These are phyloP conservation scores for Detonula confervacea DNA, from an alignment of 352 stramenopile species.

Conservation along the genomic window DNA sequence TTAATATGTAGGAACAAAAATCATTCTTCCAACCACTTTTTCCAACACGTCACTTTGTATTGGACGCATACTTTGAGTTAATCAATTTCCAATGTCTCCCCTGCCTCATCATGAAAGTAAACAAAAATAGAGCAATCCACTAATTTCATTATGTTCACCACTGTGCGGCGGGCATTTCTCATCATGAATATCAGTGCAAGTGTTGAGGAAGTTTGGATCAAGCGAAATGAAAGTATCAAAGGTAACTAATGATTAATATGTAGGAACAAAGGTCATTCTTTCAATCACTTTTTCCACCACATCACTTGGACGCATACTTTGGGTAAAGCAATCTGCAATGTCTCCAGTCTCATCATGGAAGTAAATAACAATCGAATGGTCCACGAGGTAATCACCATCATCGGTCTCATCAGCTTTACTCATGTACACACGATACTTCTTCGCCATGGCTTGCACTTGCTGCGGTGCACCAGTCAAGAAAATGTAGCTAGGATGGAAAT, in stretches of 20 bases:
- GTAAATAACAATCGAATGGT: constrained; percentile 99
- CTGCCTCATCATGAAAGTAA: constrained; percentile 95
- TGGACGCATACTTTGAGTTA: constrained; percentile 95
- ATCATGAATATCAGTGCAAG: too few species aligned
- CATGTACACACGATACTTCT: constrained; percentile 99
- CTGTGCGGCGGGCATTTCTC: too few species aligned
- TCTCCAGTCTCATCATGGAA: constrained; percentile 94
- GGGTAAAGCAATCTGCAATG: constrained; percentile 99
- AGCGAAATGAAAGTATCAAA: too few species aligned
- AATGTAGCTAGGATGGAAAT: constrained; percentile 87
- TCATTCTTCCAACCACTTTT: constrained; percentile 89
- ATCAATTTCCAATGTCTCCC: constrained; percentile 99
- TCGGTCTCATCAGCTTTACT: constrained; percentile 94
- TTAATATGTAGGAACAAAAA: constrained; percentile 58
- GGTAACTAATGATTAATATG: constrained; percentile 32
- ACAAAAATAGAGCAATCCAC: constrained; percentile 99
- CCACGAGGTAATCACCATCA: constrained; percentile 99
- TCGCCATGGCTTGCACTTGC: constrained; percentile 95
- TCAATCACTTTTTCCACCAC: constrained; percentile 92
- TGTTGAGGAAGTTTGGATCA: too few species aligned
- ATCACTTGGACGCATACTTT: constrained; percentile 93
- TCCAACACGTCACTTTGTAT: constrained; percentile 94
- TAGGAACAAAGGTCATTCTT: constrained; percentile 72
- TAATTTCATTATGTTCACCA: too few species aligned
- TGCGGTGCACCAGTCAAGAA: constrained; percentile 90